These are phyloP conservation scores for Glycine soja DNA, from an alignment of 306 rosid species.

Conservation along the genomic window DNA sequence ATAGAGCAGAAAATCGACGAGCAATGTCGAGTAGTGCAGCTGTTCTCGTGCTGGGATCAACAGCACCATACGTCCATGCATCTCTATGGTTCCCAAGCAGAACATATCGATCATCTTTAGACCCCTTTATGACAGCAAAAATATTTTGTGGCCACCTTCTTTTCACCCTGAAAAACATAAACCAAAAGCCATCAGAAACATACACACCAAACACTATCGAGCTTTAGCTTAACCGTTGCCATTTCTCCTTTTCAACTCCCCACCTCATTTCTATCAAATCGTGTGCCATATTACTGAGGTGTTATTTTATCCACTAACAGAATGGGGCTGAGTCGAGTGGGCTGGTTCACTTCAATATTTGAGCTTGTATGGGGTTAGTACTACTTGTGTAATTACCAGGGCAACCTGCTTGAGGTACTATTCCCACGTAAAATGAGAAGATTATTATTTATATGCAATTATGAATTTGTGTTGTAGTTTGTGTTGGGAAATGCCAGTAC, in stretches of 20 bases:
- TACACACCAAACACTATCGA: conserved; percentile 18
- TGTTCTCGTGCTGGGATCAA: conserved; percentile 96
- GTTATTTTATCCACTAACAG: conserved; percentile 28
- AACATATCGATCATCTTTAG: conserved; percentile 90
- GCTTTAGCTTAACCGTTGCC: conserved; percentile 1
- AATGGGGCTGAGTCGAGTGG: conserved; percentile 12
- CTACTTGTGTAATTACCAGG: conserved; percentile 63
- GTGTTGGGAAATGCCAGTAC: too few species aligned
- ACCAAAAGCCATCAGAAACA: not conserved
- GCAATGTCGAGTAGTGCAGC: conserved; percentile 91
- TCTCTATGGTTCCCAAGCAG: conserved; percentile 96
- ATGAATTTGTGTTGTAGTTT: not conserved
- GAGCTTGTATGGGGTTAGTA: conserved; percentile 62
- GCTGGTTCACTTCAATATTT: conserved; percentile 53
- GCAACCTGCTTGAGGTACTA: conserved; percentile 65
- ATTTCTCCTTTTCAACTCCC: not conserved
- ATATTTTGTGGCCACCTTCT: conserved; percentile 73
- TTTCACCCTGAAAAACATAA: conserved; percentile 73
- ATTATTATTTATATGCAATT: not conserved
- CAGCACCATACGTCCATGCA: conserved; percentile 98
- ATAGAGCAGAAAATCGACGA: conserved; percentile 74
- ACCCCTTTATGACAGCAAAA: conserved; percentile 81
- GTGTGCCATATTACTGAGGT: conserved; percentile 22
- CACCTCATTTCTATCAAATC: not conserved
- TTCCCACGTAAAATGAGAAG: conserved; percentile 5